These are phyloP conservation scores for Pseudohyphozyma bogoriensis DNA, from an alignment of 768 basidiomycete species.

Conservation along the genomic window DNA sequence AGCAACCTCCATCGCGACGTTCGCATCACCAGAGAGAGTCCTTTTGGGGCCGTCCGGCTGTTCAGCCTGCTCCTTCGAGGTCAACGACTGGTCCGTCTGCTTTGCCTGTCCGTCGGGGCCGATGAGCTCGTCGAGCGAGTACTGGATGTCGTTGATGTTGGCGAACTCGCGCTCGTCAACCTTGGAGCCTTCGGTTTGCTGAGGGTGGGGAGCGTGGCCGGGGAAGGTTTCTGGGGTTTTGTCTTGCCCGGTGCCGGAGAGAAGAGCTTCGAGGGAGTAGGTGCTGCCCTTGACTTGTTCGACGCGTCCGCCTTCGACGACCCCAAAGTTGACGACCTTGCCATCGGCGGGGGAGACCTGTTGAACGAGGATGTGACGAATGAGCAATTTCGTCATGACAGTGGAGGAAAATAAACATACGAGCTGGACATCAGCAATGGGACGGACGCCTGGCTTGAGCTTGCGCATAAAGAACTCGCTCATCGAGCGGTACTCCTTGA, in stretches of 20 bases:
- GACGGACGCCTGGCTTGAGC: conserved; percentile 69
- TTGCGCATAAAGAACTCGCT: conserved; percentile 92
- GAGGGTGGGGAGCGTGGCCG: conserved; percentile 40
- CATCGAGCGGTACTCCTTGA: conserved; percentile 70
- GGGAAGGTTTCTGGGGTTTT: conserved; percentile 26
- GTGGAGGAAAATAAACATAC: conserved; percentile 42
- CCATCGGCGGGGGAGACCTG: conserved; percentile 94
- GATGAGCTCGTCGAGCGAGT: conserved; percentile 80
- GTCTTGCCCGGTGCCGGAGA: conserved; percentile 47
- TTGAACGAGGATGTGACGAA: background rate
- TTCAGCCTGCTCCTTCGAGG: conserved; percentile 4
- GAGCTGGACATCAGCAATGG: conserved; percentile 63
- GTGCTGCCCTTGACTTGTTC: conserved; percentile 98
- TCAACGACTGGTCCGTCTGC: conserved; percentile 9
- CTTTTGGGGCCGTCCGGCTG: conserved; percentile 6
- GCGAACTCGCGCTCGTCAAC: conserved; percentile 87
- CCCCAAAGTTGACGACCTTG: conserved; percentile 80
- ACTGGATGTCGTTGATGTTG: conserved; percentile 92
- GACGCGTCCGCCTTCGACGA: conserved; percentile 61
- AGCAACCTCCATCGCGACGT: conserved; percentile 56
- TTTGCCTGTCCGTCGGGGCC: conserved; percentile 42
- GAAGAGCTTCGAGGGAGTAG: conserved; percentile 85
- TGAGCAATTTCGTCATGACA: conserved; percentile 4
- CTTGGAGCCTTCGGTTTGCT: conserved; percentile 9
- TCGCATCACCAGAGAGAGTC: conserved; percentile 18